Conservation (phyloP, 352 stramenopile genomes). For the Globisporangium cystogenes region DNA sequence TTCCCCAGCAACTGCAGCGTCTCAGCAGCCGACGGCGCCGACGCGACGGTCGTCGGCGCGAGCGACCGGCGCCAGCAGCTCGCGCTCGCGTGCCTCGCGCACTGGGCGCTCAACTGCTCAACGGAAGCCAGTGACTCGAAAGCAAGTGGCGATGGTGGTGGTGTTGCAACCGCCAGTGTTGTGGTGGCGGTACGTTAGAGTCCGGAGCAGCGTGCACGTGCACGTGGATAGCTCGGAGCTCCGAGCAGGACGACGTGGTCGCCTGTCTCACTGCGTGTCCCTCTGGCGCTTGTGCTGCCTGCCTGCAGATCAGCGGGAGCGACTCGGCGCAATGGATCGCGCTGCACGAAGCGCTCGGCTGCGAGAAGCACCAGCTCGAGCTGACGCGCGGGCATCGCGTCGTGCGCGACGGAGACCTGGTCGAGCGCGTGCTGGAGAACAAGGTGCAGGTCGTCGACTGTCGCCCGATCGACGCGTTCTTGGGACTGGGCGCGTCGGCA, state of each 20-base stretch:
- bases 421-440: conserved; percentile 22
- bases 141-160: not conserved
- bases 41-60: conserved; percentile 20
- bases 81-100: conserved; percentile 41
- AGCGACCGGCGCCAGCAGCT: conserved; percentile 36
- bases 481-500: conserved; percentile 29
- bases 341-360: conserved; percentile 36
- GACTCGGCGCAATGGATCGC: conserved; percentile 23
- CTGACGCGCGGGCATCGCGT: conserved; percentile 18
- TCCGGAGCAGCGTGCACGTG: not conserved
- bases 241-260: not conserved
- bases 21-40: not conserved
- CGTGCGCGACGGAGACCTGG: conserved; percentile 18
- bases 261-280: not conserved
- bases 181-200: conserved; percentile 10
- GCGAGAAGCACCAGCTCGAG: conserved; percentile 26
- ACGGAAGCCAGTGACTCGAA: not conserved
- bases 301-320: conserved; percentile 17
- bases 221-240: no score
- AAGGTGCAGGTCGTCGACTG: conserved; percentile 49
- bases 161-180: conserved; percentile 7
- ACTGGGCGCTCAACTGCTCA: conserved; percentile 33
- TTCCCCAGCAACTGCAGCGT: conserved; percentile 2
- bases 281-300: not conserved
- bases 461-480: conserved; percentile 34